phyloP scores from a whole-genome alignment of 106 monocot genomes.

The Ottelia alismoides region DNA sequence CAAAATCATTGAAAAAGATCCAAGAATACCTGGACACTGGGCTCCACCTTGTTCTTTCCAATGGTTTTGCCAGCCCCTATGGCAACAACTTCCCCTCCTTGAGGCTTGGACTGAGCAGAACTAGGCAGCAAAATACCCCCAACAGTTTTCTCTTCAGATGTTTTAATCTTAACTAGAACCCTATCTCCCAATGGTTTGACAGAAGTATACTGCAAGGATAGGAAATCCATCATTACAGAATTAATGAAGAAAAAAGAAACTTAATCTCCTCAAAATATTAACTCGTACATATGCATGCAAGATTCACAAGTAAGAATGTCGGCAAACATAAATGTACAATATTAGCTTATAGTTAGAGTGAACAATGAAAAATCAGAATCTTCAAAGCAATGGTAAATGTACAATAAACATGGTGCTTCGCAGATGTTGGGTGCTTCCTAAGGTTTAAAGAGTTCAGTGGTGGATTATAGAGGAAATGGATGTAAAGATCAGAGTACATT shows the following conservation, averaged over 20 bases:
- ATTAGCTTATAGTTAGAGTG: not conserved
- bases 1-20: too few relatives aligned
- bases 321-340: not conserved
- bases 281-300: too few relatives aligned
- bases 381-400: not conserved
- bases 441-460: too few relatives aligned
- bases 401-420: too few relatives aligned
- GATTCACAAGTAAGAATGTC: not conserved
- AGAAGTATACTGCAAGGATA: constrained; percentile 40
- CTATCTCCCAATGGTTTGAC: constrained; percentile 73
- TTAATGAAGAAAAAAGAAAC: not conserved
- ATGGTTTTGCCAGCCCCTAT: constrained; percentile 56
- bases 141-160: constrained; percentile 40
- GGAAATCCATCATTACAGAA: not conserved
- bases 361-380: not conserved
- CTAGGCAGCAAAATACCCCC: constrained; percentile 70
- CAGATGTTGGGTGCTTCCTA: too few relatives aligned
- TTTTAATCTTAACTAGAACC: constrained; percentile 58
- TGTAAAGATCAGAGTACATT: too few relatives aligned
- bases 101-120: constrained; percentile 51
- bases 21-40: constrained; percentile 61
- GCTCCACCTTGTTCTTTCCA: constrained; percentile 43
- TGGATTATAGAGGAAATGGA: too few relatives aligned
- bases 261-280: too few relatives aligned
- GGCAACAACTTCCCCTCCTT: constrained; percentile 80